A percentile compares a stretch with the other conserved stretches of the same genome.
Evolutionary conservation across 1,284 basidiomycete species (phyloP).

Genomic region (Ustilago trichophora): DNA sequence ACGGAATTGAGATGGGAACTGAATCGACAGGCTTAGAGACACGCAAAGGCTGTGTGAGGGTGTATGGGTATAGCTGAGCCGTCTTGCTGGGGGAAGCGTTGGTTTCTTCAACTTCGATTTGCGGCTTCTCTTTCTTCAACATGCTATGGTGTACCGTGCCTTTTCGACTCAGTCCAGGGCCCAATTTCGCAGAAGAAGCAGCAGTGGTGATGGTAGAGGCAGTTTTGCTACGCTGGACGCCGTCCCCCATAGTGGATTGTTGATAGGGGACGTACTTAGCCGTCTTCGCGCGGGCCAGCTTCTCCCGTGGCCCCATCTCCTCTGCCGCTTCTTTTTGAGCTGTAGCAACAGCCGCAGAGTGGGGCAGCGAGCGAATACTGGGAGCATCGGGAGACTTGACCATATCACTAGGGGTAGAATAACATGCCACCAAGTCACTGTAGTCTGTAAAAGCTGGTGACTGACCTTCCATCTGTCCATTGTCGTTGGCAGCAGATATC

Average conservation of each 20-base stretch:
- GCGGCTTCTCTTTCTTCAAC: neutral
- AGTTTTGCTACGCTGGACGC: conserved; percentile 26
- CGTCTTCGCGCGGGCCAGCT: conserved; percentile 31
- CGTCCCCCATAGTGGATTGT: neutral
- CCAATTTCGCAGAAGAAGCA: neutral
- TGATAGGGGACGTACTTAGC: conserved; percentile 4
- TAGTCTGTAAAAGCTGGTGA: conserved; percentile 29
- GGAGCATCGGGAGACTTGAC: neutral
- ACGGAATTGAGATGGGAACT: conserved; percentile 6
- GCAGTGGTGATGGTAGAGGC: conserved; percentile 3
- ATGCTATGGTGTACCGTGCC: conserved; percentile 13
- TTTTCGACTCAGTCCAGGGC: conserved; percentile 11
- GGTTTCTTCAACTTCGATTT: too few species aligned
- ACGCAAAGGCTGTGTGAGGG: conserved; percentile 14
- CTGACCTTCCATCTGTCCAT: neutral
- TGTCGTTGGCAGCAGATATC: neutral
- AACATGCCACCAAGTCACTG: conserved; percentile 37
- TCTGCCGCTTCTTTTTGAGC: neutral
- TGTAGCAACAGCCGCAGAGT: too few species aligned
- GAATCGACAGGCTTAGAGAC: conserved; percentile 3
- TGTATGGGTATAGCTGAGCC: neutral
- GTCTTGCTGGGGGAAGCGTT: neutral
- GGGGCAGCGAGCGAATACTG: conserved; percentile 5
- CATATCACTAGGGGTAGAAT: conserved; percentile 26
- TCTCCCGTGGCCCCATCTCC: conserved; percentile 5